phyloP scores from a whole-genome alignment of 2,329 filamentous ascomycete genomes.

The Trichophyton benhamiae region DNA sequence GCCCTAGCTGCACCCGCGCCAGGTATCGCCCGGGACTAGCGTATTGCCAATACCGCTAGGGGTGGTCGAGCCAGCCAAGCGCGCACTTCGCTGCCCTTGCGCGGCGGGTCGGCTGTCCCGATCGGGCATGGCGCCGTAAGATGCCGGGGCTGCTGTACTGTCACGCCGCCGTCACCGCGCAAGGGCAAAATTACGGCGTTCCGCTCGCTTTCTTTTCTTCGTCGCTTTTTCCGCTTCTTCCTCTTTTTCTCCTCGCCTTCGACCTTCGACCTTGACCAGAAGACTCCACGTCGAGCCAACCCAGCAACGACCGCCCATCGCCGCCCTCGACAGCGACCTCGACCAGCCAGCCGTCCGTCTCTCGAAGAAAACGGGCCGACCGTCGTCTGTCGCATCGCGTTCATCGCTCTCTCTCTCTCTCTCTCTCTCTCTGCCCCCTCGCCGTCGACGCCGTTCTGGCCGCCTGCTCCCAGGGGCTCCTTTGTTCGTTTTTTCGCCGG shows the following conservation, averaged over 20 bases:
- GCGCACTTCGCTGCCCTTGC: not conserved
- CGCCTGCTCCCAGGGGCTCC: not conserved
- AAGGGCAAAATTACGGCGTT: not conserved
- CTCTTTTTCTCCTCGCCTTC: not conserved
- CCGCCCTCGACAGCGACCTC: too few species aligned
- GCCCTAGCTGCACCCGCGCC: not conserved
- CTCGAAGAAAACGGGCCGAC: not conserved
- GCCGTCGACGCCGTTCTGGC: not conserved
- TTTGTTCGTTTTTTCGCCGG: not conserved
- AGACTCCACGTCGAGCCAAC: too few species aligned
- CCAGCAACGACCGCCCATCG: too few species aligned
- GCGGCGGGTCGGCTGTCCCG: not conserved
- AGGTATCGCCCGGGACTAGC: not conserved
- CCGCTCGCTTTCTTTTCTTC: not conserved
- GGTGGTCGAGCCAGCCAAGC: not conserved
- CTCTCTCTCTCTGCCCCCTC: not conserved
- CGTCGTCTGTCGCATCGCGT: not conserved
- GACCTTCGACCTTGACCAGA: not conserved
- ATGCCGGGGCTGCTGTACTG: not conserved
- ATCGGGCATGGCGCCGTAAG: not conserved
- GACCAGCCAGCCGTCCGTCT: too few species aligned
- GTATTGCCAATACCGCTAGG: not conserved
- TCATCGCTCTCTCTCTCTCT: too few species aligned
- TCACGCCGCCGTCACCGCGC: not conserved
- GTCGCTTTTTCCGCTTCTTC: not conserved